Base-by-base conservation (phyloP, 1,139 yeast genomes). In the Suhomyces atakaporum region DNA sequence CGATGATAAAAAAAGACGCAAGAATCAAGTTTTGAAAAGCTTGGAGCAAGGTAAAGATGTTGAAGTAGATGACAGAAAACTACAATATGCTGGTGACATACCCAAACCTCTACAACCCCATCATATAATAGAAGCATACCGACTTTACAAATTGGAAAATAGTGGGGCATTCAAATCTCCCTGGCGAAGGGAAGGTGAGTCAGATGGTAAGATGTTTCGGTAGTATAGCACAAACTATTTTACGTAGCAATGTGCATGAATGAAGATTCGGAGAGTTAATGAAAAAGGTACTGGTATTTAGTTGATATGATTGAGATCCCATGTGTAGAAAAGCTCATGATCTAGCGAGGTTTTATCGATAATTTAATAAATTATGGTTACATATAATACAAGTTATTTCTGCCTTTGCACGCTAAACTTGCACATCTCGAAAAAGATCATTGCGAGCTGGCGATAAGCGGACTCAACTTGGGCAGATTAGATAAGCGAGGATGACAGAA, bases 111-210 rank as follows among this genome's bases (percentile, higher is more conserved):
- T 90, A 29, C 71, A 78, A 29, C 96, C 97, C 0, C 89, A 85
- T 46, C 95, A 90, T 55, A 72, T 90, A 27, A 66, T 95, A 30
- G 96, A 88, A 52, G 97, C 97, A 1, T 86, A 95, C 89, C 66
- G 95, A 45, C 57, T 85, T 35, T 83, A 80, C 50, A 77, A 77
- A 45, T 46, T 71, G 29, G 95, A 88, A 50, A 77, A 74, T 37
- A 81, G 84, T n/a, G 78, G 84, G 3, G 78, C 83, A 2, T 69
- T 78, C 15, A 72, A 73, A 9, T 77, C 79, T 14, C 62, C 67
- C 30, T 84, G 90, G 87, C 66, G 89, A 42, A 60, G 72, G n/a
- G 87, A 83, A 53, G 95, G 95, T 1, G 85, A 76, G 30, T 78
- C 80, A 3, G 83, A 80, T 49, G 92, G 94, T 0, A 56, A 71